Evolutionary conservation across 2,329 filamentous ascomycete genomes (phyloP), one percentile per base, ranked within the genome.

Genomic region (Verticillium isaacii): DNA sequence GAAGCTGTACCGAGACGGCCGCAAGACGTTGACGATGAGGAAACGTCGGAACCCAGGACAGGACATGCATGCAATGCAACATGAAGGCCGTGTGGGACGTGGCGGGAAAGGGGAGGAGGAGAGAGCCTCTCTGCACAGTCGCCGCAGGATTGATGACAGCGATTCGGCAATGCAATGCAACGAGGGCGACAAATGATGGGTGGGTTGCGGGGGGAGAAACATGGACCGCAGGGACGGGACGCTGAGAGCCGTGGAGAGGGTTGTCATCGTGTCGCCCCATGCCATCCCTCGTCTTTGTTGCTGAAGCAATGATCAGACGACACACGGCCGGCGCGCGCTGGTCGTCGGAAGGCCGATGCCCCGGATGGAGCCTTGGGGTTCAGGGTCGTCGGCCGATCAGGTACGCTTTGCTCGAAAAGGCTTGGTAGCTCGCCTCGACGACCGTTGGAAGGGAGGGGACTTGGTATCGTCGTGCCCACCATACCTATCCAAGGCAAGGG

Each of bases 1-100:
- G 62, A 64, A 58, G 60, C 62, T 60, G 34, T 55, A 59, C 60
- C 63, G 62, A 55, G 45, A 23, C 45, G 45, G 45, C 39, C 8
- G 39, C 45, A 50, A 50, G 45, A 50, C 45, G 45, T 23, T 14
- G 19, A 23, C n/a, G 3, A 25, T n/a, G 45, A 23, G n/a, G 45
- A 50, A 12, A 50, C 45, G 5, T 50, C 7, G 23, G n/a, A 23
- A 23, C 17, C 8, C n/a, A 50, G 45, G 45, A 23, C 11, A 23
- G 17, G 45, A 23, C 11, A 23, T 9, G n/a, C 45, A 50, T 50
- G 19, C n/a, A 50, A 50, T 23, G 45, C 45, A 23, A 50, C 45
- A n/a, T 50, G 45, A n/a, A 50, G 34, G 34, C 34, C 34, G 34
- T 23, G 45, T 23, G 45, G 45, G n/a, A 50, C 11, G 45, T 23